Evolutionary conservation across 1,284 basidiomycete species (phyloP), one percentile per base, ranked within the genome.

Genomic region (Microbotryum intermedium): DNA sequence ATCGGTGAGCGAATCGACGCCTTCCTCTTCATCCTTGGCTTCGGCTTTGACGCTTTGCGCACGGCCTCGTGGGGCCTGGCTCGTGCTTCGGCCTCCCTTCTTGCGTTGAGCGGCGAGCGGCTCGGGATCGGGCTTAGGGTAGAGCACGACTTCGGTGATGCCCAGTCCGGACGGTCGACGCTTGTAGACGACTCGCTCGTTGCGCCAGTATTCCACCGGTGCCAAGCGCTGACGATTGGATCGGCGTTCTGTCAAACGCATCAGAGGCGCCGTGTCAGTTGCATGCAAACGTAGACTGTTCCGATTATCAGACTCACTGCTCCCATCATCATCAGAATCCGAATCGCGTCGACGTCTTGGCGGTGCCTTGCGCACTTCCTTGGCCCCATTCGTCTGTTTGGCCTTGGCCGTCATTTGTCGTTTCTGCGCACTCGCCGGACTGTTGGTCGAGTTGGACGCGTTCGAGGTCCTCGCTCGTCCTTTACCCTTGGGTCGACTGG

Each of bases 131-230:
- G 85, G 84, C 62, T 87, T 83, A 0, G 88, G 88, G 61, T 90
- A 79, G 26, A 87, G 84, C 13, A 88, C 77, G 58, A 97, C 86
- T 67, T 87, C 87, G 67, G 84, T 84, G 72, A 95, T 88, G 46
- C 84, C 84, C 1, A 92, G 60, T 6, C 82, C 83, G 26, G 77
- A 70, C 63, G 81, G 77, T 57, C 79, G 77, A 20, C 83, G 80
- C 5, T 83, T 84, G 69, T 91, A 97, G 8, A 92, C 84, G 28
- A 90, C 82, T 63, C 84, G 86, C 74, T 98, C 94, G 66, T 84
- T 84, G n/a, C 90, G 83, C 95, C 95, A 98, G 77, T 81, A 95
- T 46, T 90, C 87, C 29, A 98, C 78, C 2, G 94, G 95, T 51
- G 78, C 77, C 69, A 84, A 85, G 18, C 85, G 83, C 57, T 81